Evolutionary conservation across 1,284 basidiomycete genomes (phyloP), one percentile per base, ranked within the genome.

Genomic region (Dichomitus squalens): DNA sequence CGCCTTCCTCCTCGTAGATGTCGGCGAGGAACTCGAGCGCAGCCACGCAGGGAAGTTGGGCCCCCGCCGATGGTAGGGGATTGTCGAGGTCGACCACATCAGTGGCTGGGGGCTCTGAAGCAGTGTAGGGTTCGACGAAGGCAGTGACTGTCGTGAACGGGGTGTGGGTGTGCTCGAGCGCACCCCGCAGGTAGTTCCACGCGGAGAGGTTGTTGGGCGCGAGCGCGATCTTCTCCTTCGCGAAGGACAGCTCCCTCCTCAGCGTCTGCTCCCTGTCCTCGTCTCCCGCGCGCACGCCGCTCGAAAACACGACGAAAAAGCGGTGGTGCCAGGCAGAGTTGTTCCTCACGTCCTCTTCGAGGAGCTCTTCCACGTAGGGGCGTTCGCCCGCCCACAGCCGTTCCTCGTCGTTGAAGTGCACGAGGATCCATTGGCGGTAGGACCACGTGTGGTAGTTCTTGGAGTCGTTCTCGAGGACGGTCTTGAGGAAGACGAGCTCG

Each of bases 301-400:
- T 82, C 52, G 85, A 84, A 66, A 93, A 95, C n/a, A 90, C 81
- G 51, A 95, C 83, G 71, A 96, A 98, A 81, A 95, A 98, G 23
- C 96, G 87, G 78, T 98, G 97, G 70, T 96, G 94, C 96, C 96
- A 99, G 14, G 93, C 97, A 40, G 93, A 96, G 70, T 99, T 99
- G 73, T 99, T 99, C 66, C 96, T 76, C 36, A 96, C 80, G 72
- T 99, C 96, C 21, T 81, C 74, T 6, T 78, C 77, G 25, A 98
- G 72, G 78, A 98, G 83, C 54, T 73, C 70, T 61, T 95, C 90
- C 51, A 92, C 83, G 72, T 92, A 97, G 25, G 79, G 79, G 18
- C 90, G 75, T 74, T 98, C 96, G 12, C 79, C 82, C 0, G 70
- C 74, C 95, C 96, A 98, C 39, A 96, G 70, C 20, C 55, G 57